Evolutionary conservation across 352 stramenopile genomes (phyloP).

Genomic region (Thalassiosira exigua): DNA sequence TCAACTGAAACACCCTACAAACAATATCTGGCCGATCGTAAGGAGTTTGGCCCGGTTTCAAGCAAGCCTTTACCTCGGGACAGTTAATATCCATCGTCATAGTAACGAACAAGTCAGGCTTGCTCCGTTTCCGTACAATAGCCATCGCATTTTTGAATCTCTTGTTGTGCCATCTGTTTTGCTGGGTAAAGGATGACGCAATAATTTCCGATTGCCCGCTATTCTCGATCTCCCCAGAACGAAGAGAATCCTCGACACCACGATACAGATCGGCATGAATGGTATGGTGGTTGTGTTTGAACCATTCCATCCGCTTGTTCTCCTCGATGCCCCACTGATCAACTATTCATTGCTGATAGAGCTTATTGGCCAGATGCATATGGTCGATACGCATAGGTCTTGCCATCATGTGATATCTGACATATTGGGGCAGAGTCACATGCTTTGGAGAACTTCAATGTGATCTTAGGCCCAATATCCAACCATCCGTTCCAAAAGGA

Average conservation of each 20-base stretch:
- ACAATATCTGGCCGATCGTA: constrained; percentile 41
- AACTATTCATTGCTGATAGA: constrained; percentile 12
- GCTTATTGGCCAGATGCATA: background rate
- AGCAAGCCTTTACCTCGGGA: constrained; percentile 54
- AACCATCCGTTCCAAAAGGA: constrained; percentile 15
- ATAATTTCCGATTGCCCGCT: constrained; percentile 5
- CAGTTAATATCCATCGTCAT: constrained; percentile 75
- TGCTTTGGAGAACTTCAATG: background rate
- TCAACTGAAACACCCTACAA: constrained; percentile 33
- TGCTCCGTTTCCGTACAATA: constrained; percentile 58
- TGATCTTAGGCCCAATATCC: background rate
- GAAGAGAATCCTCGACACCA: background rate
- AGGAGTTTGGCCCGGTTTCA: constrained; percentile 9
- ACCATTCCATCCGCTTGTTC: background rate
- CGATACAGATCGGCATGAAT: background rate
- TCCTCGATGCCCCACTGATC: constrained; percentile 7
- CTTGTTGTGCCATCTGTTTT: constrained; percentile 19
- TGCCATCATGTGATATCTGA: constrained; percentile 22
- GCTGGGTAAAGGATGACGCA: constrained; percentile 23
- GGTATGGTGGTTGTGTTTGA: background rate
- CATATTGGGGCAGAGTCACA: constrained; percentile 8
- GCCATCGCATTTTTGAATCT: constrained; percentile 66
- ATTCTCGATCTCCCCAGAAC: background rate
- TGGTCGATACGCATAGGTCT: background rate
- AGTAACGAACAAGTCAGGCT: constrained; percentile 70